A percentile compares a stretch with the other conserved stretches of the same genome.
These are phyloP conservation scores for Skeletonema menzelii DNA, from an alignment of 108 stramenopile genomes.

Conservation along the genomic window DNA sequence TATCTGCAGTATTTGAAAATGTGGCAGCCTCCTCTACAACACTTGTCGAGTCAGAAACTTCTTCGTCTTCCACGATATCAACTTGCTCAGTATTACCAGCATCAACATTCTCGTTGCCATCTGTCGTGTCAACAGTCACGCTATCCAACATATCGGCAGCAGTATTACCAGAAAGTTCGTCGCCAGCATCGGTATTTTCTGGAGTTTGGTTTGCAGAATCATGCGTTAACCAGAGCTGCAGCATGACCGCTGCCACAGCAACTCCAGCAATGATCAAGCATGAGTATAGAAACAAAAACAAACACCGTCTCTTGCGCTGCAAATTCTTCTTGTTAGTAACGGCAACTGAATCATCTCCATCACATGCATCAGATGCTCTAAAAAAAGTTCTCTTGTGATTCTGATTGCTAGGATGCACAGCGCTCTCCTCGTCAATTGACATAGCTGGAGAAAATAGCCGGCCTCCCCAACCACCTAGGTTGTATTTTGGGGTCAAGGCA, in stretches of 20 bases:
- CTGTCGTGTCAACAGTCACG: not conserved
- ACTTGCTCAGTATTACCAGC: not conserved
- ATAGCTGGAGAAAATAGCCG: not conserved
- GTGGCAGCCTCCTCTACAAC: not conserved
- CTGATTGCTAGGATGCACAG: not conserved
- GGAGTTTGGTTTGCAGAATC: not conserved
- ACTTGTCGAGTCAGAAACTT: not conserved
- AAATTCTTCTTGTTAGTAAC: not conserved
- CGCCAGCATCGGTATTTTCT: not conserved
- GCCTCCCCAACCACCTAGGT: not conserved
- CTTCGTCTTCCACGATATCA: not conserved
- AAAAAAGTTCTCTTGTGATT: not conserved
- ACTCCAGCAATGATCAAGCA: not conserved
- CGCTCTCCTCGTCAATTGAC: not conserved
- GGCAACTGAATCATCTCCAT: not conserved
- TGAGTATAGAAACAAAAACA: not conserved
- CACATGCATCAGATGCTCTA: not conserved
- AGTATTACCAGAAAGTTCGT: not conserved
- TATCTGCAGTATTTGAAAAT: not conserved
- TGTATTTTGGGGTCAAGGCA: not conserved
- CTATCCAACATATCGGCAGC: not conserved
- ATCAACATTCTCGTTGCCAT: not conserved
- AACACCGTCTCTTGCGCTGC: not conserved
- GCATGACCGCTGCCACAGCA: not conserved
- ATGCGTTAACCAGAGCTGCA: not conserved